These are phyloP conservation scores for Imleria badia DNA, from an alignment of 768 basidiomycete genomes.

Conservation along the genomic window DNA sequence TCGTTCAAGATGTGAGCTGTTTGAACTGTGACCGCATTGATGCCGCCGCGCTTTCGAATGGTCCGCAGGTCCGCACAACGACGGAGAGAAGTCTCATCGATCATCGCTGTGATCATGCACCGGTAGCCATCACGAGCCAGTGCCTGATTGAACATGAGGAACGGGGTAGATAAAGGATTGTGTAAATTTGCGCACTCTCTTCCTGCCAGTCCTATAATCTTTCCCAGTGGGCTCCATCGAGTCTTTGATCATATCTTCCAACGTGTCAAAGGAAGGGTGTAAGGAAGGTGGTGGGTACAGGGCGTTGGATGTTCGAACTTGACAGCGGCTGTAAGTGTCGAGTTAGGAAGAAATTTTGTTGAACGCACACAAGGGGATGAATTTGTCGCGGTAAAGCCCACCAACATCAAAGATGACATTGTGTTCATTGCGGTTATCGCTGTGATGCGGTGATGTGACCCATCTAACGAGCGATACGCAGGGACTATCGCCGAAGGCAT, in stretches of 20 bases:
- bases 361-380: background rate
- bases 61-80: background rate
- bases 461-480: background rate
- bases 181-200: background rate
- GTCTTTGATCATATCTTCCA: background rate
- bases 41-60: too few species aligned
- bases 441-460: background rate
- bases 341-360: background rate
- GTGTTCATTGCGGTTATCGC: background rate
- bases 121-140: background rate
- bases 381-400: background rate
- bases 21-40: background rate
- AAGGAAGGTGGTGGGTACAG: background rate
- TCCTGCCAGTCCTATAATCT: background rate
- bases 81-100: background rate
- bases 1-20: background rate
- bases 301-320: background rate
- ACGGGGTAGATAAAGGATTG: too few species aligned
- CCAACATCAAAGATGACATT: background rate
- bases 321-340: background rate
- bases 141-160: background rate
- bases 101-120: background rate
- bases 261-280: background rate
- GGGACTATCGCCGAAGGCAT: background rate
- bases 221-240: background rate